Percentiles rank a stretch among this genome's conserved stretches.
Evolutionary conservation across 345 rosid species (phyloP).

Genomic region (Rhizophora mangle): DNA sequence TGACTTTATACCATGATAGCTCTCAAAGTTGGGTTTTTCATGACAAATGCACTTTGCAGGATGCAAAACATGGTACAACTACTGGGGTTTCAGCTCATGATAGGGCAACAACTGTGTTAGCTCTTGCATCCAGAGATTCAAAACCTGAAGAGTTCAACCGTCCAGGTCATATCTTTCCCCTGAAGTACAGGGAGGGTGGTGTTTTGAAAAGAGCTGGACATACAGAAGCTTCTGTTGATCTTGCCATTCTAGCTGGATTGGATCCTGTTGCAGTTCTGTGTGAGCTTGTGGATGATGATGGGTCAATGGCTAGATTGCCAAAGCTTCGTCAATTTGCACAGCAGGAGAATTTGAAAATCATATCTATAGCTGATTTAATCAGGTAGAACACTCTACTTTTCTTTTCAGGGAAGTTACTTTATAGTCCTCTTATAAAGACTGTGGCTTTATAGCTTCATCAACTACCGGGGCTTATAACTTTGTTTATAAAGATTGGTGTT

Average conservation of each 20-base stretch:
- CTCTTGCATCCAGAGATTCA: slow-evolving; percentile 76
- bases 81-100: slow-evolving; percentile 91
- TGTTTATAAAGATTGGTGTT: not conserved
- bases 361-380: slow-evolving; percentile 77
- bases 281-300: slow-evolving; percentile 86
- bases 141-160: slow-evolving; percentile 86
- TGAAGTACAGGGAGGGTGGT: slow-evolving; percentile 83
- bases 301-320: slow-evolving; percentile 87
- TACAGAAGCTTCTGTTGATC: slow-evolving; percentile 92
- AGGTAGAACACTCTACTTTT: slow-evolving; percentile 36
- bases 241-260: slow-evolving; percentile 72
- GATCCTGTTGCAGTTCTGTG: slow-evolving; percentile 77
- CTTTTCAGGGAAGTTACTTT: slow-evolving; percentile 1
- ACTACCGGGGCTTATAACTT: no score
- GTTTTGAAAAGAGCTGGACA: slow-evolving; percentile 93
- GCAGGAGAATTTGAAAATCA: slow-evolving; percentile 56
- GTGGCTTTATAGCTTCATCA: not conserved
- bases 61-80: slow-evolving; percentile 85
- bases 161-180: slow-evolving; percentile 83
- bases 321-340: slow-evolving; percentile 64
- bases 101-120: slow-evolving; percentile 69
- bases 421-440: not conserved
- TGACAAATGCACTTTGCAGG: slow-evolving; percentile 37
- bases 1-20: not conserved
- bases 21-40: slow-evolving; percentile 1